Evolutionary conservation across 306 rosid genomes (phyloP).

Genomic region (Fragaria nilgerrensis): DNA sequence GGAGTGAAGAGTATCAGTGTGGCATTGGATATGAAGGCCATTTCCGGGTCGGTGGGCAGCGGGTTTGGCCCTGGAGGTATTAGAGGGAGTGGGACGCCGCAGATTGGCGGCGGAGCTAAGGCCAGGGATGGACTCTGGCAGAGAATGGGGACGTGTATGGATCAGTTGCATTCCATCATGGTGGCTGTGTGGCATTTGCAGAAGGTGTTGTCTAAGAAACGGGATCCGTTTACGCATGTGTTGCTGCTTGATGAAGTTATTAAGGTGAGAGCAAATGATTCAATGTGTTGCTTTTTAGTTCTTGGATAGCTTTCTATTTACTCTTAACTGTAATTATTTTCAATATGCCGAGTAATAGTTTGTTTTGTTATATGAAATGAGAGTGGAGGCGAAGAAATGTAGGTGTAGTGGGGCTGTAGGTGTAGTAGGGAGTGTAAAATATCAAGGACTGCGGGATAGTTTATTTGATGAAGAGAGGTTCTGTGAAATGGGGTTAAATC

Average conservation of each 20-base stretch:
- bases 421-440: neutral
- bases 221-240: slow-evolving; percentile 90
- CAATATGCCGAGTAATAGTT: neutral
- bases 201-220: slow-evolving; percentile 89
- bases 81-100: slow-evolving; percentile 84
- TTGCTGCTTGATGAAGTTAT: slow-evolving; percentile 93
- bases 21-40: slow-evolving; percentile 94
- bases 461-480: neutral
- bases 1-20: slow-evolving; percentile 67
- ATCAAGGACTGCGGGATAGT: neutral
- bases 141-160: slow-evolving; percentile 86
- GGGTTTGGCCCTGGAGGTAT: slow-evolving; percentile 93
- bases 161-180: slow-evolving; percentile 77
- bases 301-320: neutral
- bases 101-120: slow-evolving; percentile 88
- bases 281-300: neutral
- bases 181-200: slow-evolving; percentile 94
- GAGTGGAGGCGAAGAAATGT: neutral
- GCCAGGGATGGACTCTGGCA: slow-evolving; percentile 93
- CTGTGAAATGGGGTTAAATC: neutral
- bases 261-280: slow-evolving; percentile 48
- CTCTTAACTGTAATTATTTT: neutral
- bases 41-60: slow-evolving; percentile 61
- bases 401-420: neutral
- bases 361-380: neutral